Conservation (phyloP, 805 yeast species). For the Candida boleticola region DNA sequence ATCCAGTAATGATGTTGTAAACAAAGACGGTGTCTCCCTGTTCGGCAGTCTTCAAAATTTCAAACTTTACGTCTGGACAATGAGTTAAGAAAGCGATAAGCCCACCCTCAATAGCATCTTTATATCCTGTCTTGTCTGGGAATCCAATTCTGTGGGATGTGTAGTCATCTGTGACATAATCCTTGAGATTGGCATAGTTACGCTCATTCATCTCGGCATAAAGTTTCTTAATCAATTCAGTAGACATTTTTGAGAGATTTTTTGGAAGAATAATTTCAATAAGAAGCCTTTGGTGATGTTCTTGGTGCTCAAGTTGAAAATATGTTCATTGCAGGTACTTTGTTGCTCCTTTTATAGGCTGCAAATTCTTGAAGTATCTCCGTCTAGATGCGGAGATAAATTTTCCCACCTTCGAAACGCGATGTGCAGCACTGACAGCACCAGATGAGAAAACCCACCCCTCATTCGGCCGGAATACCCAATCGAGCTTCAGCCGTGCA, state of each 20-base stretch:
- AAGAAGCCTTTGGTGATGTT: too few relatives aligned
- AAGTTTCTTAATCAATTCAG: neutral
- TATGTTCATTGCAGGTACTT: too few relatives aligned
- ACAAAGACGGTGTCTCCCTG: neutral
- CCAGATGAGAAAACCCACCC: too few relatives aligned
- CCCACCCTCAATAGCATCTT: neutral
- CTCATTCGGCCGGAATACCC: too few relatives aligned
- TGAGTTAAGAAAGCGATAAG: neutral
- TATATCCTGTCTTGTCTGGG: neutral
- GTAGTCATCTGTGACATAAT: neutral
- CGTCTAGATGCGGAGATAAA: too few relatives aligned
- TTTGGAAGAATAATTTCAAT: too few relatives aligned
- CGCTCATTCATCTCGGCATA: neutral
- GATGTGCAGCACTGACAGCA: too few relatives aligned
- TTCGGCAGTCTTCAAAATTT: neutral
- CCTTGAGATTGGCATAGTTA: neutral
- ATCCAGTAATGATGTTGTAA: neutral
- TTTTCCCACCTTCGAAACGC: too few relatives aligned
- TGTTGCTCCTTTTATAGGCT: too few relatives aligned
- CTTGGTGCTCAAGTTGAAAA: too few relatives aligned
- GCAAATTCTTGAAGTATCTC: too few relatives aligned
- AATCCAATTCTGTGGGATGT: neutral
- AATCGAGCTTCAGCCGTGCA: too few relatives aligned
- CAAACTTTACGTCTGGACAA: conserved; percentile 1
- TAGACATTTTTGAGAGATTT: neutral